Evolutionary conservation across 768 basidiomycete genomes (phyloP), one percentile per base, ranked within the genome.

Genomic region (Suillus bovinus): DNA sequence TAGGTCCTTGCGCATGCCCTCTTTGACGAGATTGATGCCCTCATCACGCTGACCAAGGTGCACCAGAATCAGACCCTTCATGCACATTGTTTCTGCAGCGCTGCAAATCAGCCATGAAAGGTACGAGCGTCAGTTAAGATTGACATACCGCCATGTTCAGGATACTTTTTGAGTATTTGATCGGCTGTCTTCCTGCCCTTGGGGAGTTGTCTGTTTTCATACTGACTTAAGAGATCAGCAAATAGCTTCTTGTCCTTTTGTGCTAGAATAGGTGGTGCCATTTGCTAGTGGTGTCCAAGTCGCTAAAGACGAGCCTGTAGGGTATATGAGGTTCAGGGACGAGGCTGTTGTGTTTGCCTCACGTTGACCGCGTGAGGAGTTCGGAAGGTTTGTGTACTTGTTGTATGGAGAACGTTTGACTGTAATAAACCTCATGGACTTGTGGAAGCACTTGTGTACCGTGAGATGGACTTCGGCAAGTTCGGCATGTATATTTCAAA

Each of bases 151-250:
- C 96, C 97, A 82, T 99, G 95, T 47, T 96, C 89, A 0, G 97
- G 95, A 70, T 88, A 86, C 80, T 96, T 97, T 79, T 94, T 96
- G 73, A 99, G 86, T 73, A 99, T 95, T 70, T 87, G 86, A 77
- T 98, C 95, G 1, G 94, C 93, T 8, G 90, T 86, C 75, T 97
- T 97, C 63, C 91, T 83, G 27, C 89, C 96, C 69, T 93, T 93
- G 69, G 94, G 89, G 73, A 94, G 87, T 70, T 93, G 89, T 69
- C 92, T 86, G 13, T 88, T 82, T 77, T 99, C 97, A 75, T 99
- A 99, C 14, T 91, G 82, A 24, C 86, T 87, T 22, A 97, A 78
- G 41, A 97, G 80, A 67, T 95, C 92, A 68, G 89, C 89, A 84
- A 97, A 98, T 38, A 95, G 83, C 29, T 84, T 78, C 17, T 85